Conservation (phyloP, 768 basidiomycete species). For the Fomitopsis serialis region DNA sequence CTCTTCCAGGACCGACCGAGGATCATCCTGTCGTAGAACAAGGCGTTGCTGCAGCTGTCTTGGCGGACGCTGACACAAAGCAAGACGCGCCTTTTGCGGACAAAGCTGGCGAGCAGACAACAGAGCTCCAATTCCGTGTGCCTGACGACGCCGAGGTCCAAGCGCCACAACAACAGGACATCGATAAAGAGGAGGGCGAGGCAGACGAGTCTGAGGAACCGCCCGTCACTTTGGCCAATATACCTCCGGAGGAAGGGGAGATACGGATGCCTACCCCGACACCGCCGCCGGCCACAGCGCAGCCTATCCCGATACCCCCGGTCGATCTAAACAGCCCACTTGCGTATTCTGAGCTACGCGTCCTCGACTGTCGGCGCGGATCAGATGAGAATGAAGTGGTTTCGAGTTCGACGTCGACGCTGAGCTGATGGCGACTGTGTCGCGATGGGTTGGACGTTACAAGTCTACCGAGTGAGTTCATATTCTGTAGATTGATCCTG, state of each 20-base stretch:
- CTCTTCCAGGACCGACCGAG: no score
- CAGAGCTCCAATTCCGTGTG: neutral
- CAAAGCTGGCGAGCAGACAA: no score
- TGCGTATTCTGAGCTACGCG: slow-evolving; percentile 3
- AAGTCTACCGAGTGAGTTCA: slow-evolving; percentile 3
- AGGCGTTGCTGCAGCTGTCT: no score
- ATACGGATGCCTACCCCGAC: neutral
- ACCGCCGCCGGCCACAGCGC: neutral
- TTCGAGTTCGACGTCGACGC: slow-evolving; percentile 10
- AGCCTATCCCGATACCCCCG: neutral
- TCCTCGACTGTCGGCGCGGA: slow-evolving; percentile 1
- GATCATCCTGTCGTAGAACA: no score
- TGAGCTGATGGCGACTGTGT: slow-evolving; percentile 3
- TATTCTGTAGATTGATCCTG: neutral
- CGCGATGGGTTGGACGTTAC: slow-evolving; percentile 7
- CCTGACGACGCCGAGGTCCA: neutral
- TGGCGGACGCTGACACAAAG: no score
- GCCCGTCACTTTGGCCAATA: neutral
- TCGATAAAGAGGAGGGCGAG: neutral
- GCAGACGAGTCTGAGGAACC: neutral
- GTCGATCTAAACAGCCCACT: neutral
- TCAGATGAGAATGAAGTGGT: neutral
- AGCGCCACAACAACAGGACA: neutral
- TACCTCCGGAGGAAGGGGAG: neutral
- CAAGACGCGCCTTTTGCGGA: no score